Percentiles rank a stretch among this genome's conserved stretches.
phyloP scores from a whole-genome alignment of 2,329 filamentous ascomycete species.

The Exophiala sp. region DNA sequence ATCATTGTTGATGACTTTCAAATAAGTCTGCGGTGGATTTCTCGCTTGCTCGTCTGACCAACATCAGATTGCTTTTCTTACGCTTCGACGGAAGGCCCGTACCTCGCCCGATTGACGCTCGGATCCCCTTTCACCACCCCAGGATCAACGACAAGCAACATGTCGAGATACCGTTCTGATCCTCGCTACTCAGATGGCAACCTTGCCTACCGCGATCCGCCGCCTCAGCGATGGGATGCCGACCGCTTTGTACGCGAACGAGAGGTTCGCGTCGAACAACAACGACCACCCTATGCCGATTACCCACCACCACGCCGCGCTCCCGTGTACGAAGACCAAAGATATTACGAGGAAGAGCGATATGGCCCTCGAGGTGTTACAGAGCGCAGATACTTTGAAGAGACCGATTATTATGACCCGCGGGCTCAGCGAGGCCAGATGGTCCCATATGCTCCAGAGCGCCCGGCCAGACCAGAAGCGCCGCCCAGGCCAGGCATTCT shows the following conservation, averaged over 20 bases:
- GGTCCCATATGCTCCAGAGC: constrained; percentile 55
- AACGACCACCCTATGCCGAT: constrained; percentile 23
- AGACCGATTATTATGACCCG: constrained; percentile 37
- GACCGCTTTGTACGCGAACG: constrained; percentile 44
- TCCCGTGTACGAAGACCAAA: constrained; percentile 38
- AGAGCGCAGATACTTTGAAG: constrained; percentile 37
- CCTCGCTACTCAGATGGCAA: constrained; percentile 22
- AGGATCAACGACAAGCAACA: constrained; percentile 5
- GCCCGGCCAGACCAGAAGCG: constrained; percentile 51
- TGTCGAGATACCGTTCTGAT: constrained; percentile 27
- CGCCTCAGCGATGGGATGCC: constrained; percentile 37
- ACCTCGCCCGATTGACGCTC: constrained; percentile 2
- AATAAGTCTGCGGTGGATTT: no score
- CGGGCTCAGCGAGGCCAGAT: constrained; percentile 49
- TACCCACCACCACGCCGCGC: constrained; percentile 33
- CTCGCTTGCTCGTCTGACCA: no score
- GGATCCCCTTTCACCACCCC: background rate
- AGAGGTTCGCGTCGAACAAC: constrained; percentile 35
- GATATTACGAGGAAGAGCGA: constrained; percentile 40
- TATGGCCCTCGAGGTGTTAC: constrained; percentile 42
- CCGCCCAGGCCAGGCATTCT: constrained; percentile 64
- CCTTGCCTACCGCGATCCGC: constrained; percentile 27
- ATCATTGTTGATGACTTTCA: no score
- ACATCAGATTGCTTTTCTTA: background rate
- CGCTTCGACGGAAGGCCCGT: background rate